Conservation (phyloP, 192 early-diverging fungal genomes). For the Backusella parvicylindrica region DNA sequence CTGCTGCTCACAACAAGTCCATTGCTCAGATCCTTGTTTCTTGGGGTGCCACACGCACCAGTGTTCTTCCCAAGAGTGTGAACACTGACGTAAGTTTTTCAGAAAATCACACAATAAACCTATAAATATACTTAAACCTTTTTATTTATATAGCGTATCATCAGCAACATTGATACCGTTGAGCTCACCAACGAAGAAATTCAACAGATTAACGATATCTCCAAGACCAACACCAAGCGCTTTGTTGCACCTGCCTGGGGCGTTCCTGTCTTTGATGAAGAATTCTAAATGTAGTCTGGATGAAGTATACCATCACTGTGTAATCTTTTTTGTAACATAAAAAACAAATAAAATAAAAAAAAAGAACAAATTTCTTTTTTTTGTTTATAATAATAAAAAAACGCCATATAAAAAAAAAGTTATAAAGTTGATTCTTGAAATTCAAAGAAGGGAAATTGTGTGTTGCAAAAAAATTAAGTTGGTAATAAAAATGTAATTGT, state of each 20-base stretch:
- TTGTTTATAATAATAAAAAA: background rate
- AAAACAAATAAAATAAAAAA: background rate
- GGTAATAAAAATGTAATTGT: too few species aligned
- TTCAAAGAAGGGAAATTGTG: too few species aligned
- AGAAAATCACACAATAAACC: background rate
- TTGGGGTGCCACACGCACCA: slow-evolving; percentile 78
- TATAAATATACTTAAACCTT: background rate
- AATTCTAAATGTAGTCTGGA: slow-evolving; percentile 9
- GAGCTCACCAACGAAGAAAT: slow-evolving; percentile 42
- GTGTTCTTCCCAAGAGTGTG: slow-evolving; percentile 83
- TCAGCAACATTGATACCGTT: slow-evolving; percentile 53
- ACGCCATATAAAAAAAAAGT: background rate
- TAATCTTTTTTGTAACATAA: background rate
- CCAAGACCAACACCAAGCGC: slow-evolving; percentile 28
- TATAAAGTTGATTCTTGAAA: too few species aligned
- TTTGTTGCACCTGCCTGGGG: slow-evolving; percentile 30
- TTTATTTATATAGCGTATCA: slow-evolving; percentile 43
- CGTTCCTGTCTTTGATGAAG: slow-evolving; percentile 33
- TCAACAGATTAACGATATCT: slow-evolving; percentile 35
- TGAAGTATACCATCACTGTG: background rate
- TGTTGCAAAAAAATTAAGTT: too few species aligned
- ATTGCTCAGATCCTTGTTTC: slow-evolving; percentile 76
- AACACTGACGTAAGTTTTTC: slow-evolving; percentile 37
- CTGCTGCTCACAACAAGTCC: slow-evolving; percentile 58
- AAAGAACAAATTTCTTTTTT: background rate